These are phyloP conservation scores for Umbelopsis vinacea DNA, from an alignment of 192 early-diverging fungal species.

Conservation along the genomic window DNA sequence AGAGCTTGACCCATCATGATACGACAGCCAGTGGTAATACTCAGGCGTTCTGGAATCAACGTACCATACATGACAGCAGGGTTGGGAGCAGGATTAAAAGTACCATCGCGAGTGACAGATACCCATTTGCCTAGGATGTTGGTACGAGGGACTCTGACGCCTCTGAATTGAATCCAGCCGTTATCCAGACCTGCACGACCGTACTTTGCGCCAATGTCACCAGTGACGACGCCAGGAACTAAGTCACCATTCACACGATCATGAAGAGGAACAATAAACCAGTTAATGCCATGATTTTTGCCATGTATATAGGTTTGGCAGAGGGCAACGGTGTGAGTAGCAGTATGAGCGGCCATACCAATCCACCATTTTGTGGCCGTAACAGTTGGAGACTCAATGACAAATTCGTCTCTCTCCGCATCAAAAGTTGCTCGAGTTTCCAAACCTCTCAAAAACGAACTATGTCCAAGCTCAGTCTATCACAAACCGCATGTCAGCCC, in stretches of 20 bases:
- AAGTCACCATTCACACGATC: constrained; percentile 52
- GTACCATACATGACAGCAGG: constrained; percentile 63
- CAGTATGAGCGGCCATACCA: constrained; percentile 66
- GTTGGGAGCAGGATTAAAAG: constrained; percentile 55
- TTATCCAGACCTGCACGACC: constrained; percentile 67
- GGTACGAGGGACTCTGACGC: constrained; percentile 57
- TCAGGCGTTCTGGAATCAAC: constrained; percentile 68
- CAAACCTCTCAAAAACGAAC: constrained; percentile 62
- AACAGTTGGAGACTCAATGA: constrained; percentile 64
- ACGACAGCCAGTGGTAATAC: constrained; percentile 45
- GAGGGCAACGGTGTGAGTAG: constrained; percentile 66
- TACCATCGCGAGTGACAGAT: constrained; percentile 53
- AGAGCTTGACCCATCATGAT: constrained; percentile 53
- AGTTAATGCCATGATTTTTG: constrained; percentile 63
- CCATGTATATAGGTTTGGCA: constrained; percentile 63
- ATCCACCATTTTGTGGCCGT: constrained; percentile 73
- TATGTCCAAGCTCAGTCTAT: constrained; percentile 68
- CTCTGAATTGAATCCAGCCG: constrained; percentile 69
- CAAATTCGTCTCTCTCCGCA: constrained; percentile 56
- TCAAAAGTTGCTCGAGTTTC: constrained; percentile 73
- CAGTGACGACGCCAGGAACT: constrained; percentile 55
- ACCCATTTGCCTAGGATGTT: constrained; percentile 67
- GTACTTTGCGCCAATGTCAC: constrained; percentile 66
- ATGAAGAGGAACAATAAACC: constrained; percentile 69
- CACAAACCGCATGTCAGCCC: not conserved